phyloP scores from a whole-genome alignment of 371 early-diverging fungal genomes.

The Mortierella sp. region DNA sequence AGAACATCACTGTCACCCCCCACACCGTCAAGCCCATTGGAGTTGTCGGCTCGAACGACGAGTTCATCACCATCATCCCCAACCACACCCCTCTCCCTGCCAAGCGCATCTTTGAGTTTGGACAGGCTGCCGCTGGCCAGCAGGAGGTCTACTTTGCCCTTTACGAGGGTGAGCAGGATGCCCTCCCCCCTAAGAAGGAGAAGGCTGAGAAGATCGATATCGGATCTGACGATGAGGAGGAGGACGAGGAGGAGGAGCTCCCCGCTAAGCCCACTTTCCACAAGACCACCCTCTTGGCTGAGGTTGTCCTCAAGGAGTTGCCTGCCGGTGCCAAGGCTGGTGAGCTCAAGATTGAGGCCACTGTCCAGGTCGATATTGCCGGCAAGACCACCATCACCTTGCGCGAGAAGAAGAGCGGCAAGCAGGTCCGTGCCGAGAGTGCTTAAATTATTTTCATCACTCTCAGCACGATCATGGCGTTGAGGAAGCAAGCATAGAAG shows the following conservation, averaged over 20 bases:
- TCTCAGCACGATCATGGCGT: background rate
- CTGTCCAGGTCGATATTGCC: constrained; percentile 69
- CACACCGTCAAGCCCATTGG: constrained; percentile 86
- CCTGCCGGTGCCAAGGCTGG: constrained; percentile 67
- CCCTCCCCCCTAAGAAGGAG: constrained; percentile 71
- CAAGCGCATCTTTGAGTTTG: constrained; percentile 82
- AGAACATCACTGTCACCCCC: constrained; percentile 76
- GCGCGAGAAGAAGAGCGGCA: constrained; percentile 72
- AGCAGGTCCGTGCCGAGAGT: constrained; percentile 62
- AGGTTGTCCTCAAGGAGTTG: constrained; percentile 68
- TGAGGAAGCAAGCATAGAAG: background rate
- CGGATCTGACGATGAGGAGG: constrained; percentile 62
- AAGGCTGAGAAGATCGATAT: constrained; percentile 60
- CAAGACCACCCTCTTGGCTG: constrained; percentile 67
- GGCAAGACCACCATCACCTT: constrained; percentile 67
- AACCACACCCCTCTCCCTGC: constrained; percentile 90
- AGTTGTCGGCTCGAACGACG: constrained; percentile 78
- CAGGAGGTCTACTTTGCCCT: constrained; percentile 86
- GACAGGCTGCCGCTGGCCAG: constrained; percentile 77
- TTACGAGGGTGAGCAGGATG: constrained; percentile 81
- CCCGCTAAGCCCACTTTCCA: constrained; percentile 66
- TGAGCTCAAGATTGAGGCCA: constrained; percentile 70
- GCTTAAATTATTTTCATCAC: constrained; percentile 34
- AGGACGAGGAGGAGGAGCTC: constrained; percentile 72
- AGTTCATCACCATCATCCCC: constrained; percentile 84